A percentile compares a stretch with the other conserved stretches of the same genome.
phyloP scores from a whole-genome alignment of 805 yeast species.

The Lipomyces orientalis region DNA sequence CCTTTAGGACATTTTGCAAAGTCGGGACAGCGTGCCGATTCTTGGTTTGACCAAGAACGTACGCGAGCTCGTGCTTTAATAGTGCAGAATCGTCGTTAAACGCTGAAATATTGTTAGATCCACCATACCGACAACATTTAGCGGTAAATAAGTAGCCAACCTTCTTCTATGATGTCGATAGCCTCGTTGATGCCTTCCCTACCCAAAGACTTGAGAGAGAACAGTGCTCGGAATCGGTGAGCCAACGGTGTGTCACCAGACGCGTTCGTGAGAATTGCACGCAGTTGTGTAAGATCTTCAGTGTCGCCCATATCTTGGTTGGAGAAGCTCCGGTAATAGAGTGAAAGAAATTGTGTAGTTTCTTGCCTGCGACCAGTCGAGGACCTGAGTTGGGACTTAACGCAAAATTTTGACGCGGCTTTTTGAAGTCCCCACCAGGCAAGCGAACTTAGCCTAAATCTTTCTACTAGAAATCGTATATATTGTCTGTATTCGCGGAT shows the following conservation, averaged over 20 bases:
- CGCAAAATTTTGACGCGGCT: no score
- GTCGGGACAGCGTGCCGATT: conserved; percentile 78
- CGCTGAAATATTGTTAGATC: conserved; percentile 13
- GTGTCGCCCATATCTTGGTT: conserved; percentile 22
- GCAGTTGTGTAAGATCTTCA: conserved; percentile 23
- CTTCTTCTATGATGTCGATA: conserved; percentile 81
- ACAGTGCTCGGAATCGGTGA: conserved; percentile 89
- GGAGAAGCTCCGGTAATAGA: background rate
- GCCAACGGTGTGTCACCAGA: conserved; percentile 76
- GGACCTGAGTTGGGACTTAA: background rate
- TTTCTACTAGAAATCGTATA: no score
- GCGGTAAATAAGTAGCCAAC: conserved; percentile 42
- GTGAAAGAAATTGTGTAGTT: background rate
- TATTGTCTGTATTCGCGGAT: no score
- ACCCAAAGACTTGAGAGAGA: conserved; percentile 86
- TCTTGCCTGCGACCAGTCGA: background rate
- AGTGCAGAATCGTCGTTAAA: conserved; percentile 84
- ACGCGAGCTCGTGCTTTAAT: conserved; percentile 96
- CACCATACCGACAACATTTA: background rate
- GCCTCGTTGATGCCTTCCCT: conserved; percentile 71
- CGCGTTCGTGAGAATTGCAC: conserved; percentile 27
- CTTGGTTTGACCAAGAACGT: conserved; percentile 94
- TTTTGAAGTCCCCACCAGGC: no score
- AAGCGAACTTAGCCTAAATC: no score
- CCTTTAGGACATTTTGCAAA: conserved; percentile 71